Percentiles rank a stretch among this genome's conserved stretches.
These are phyloP conservation scores for Poa pratensis DNA, from an alignment of 176 grass and related monocot species.

Conservation along the genomic window DNA sequence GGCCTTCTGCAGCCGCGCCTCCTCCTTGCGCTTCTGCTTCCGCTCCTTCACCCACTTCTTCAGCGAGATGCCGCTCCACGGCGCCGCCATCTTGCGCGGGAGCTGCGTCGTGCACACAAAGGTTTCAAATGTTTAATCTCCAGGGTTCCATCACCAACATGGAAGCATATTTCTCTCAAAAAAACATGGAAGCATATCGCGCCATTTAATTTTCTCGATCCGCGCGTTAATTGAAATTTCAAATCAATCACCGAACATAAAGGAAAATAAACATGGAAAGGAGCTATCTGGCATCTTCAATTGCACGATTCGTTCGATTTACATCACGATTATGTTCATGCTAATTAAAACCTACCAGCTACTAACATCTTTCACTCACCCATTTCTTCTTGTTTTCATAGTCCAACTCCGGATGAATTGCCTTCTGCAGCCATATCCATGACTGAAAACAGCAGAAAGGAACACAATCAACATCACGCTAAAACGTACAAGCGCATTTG, in stretches of 20 bases:
- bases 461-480: not conserved
- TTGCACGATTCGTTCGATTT: constrained; percentile 27
- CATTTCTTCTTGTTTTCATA: constrained; percentile 95
- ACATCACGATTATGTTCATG: not conserved
- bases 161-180: not conserved
- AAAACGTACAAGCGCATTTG: not conserved
- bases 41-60: constrained; percentile 99
- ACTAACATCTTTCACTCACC: constrained; percentile 56
- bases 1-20: constrained; percentile 73
- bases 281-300: not conserved
- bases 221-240: not conserved
- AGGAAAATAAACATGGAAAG: not conserved
- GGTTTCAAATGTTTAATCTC: constrained; percentile 33
- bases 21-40: constrained; percentile 93
- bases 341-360: not conserved
- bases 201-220: constrained; percentile 16
- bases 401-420: constrained; percentile 95
- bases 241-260: constrained; percentile 25
- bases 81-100: constrained; percentile 64
- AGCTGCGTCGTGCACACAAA: constrained; percentile 48
- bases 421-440: constrained; percentile 99
- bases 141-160: not conserved
- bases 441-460: constrained; percentile 47
- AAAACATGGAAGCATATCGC: not conserved
- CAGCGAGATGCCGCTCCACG: constrained; percentile 76